A percentile compares a stretch with the other conserved stretches of the same genome.
Conservation (phyloP, 1,284 basidiomycete genomes). For the Ustilago bromivora region DNA sequence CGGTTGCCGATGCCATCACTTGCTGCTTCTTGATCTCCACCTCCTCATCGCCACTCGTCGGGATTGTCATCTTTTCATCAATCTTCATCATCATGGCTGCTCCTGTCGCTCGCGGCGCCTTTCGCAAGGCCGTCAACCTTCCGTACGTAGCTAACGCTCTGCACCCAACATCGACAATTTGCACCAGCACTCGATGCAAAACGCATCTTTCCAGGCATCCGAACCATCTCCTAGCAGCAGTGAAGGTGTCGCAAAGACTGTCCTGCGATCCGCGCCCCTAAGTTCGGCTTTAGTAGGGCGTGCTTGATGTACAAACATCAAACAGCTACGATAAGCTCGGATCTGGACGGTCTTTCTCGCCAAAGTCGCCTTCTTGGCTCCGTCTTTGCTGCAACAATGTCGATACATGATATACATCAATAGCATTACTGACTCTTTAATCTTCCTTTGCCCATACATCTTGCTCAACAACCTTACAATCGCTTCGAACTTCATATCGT, state of each 20-base stretch:
- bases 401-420: neutral
- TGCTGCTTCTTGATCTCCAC: slow-evolving; percentile 16
- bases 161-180: slow-evolving; percentile 1
- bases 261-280: neutral
- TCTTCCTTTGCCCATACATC: neutral
- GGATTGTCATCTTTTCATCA: slow-evolving; percentile 27
- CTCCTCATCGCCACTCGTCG: slow-evolving; percentile 30
- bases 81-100: slow-evolving; percentile 50
- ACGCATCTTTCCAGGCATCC: neutral
- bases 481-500: neutral
- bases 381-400: neutral
- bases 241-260: neutral
- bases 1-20: slow-evolving; percentile 21
- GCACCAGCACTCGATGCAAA: neutral
- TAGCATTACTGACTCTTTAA: slow-evolving; percentile 14
- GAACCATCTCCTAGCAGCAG: neutral
- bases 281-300: neutral
- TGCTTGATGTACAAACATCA: neutral
- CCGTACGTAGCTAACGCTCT: slow-evolving; percentile 68
- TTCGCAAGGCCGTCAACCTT: slow-evolving; percentile 77
- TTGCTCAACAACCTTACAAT: neutral
- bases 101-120: slow-evolving; percentile 58
- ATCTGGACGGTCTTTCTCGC: neutral
- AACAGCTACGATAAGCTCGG: neutral
- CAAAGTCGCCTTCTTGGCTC: neutral